phyloP scores from a whole-genome alignment of 257 asterid genomes.

The Solanum ahanhuiri region DNA sequence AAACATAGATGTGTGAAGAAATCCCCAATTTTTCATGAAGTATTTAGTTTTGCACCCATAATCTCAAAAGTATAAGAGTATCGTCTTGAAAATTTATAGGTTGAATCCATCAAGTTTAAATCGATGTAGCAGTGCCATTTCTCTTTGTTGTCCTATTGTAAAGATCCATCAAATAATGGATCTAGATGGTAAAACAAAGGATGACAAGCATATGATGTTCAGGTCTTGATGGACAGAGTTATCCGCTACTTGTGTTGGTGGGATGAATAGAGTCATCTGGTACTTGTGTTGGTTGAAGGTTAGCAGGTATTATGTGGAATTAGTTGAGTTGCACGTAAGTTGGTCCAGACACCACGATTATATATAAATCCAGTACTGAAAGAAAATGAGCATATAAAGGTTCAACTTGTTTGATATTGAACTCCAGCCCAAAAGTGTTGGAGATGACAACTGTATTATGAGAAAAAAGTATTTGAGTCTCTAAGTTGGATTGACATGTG shows the following conservation, averaged over 20 bases:
- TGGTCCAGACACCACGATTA: background rate
- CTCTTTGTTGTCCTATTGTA: background rate
- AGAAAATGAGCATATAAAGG: background rate
- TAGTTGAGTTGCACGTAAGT: background rate
- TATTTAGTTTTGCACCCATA: background rate
- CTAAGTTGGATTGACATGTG: conserved; percentile 12
- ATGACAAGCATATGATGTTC: background rate
- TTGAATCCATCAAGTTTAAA: background rate
- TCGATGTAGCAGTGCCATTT: background rate
- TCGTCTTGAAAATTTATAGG: background rate
- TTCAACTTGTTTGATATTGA: background rate
- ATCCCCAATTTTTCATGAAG: background rate
- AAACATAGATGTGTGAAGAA: background rate
- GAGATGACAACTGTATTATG: conserved; percentile 12
- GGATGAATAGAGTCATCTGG: background rate
- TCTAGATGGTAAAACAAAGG: background rate
- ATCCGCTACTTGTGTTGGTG: background rate
- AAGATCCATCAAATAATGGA: background rate
- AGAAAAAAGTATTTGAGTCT: background rate
- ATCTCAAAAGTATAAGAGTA: background rate
- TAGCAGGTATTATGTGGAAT: background rate
- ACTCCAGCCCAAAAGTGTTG: background rate
- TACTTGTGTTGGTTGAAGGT: background rate
- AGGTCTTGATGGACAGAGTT: background rate
- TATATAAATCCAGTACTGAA: background rate